A percentile compares a stretch with the other conserved stretches of the same genome.
Conservation (phyloP, 805 yeast species). For the Wickerhamiella lipophila region DNA sequence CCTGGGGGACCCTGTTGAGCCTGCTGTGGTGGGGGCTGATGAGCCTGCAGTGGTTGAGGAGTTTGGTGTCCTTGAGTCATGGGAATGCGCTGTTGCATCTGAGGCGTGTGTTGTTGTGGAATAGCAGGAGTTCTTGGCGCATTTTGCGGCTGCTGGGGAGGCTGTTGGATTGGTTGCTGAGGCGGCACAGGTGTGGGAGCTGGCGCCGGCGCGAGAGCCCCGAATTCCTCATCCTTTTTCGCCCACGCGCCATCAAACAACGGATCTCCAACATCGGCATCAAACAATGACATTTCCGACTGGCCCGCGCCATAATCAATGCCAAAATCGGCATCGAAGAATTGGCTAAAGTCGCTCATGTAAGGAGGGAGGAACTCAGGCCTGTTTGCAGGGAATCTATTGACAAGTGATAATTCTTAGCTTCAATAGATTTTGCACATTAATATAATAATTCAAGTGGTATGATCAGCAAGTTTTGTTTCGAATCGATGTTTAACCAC, state of each 20-base stretch:
- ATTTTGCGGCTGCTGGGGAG: background rate
- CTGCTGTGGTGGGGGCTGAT: constrained; percentile 1
- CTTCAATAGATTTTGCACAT: too few relatives aligned
- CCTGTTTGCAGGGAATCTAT: background rate
- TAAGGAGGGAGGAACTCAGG: background rate
- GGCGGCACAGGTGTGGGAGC: background rate
- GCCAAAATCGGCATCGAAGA: constrained; percentile 14
- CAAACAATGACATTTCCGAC: constrained; percentile 8
- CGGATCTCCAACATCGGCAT: constrained; percentile 11
- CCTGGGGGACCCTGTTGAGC: background rate
- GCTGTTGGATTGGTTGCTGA: background rate
- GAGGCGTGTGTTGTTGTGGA: background rate
- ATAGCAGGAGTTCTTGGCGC: background rate
- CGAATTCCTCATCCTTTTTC: constrained; percentile 6
- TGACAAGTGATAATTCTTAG: background rate
- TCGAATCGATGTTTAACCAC: too few relatives aligned
- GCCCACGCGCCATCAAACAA: constrained; percentile 9
- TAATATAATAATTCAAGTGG: too few relatives aligned
- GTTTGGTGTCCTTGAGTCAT: background rate
- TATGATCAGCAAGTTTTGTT: too few relatives aligned
- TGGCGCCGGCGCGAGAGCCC: constrained; percentile 1
- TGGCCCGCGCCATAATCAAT: constrained; percentile 10
- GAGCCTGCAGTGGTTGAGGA: constrained; percentile 3
- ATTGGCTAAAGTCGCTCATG: constrained; percentile 13
- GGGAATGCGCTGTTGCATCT: background rate